Conservation (phyloP, 2,329 filamentous ascomycete species). For the Dactylellina sp. region DNA sequence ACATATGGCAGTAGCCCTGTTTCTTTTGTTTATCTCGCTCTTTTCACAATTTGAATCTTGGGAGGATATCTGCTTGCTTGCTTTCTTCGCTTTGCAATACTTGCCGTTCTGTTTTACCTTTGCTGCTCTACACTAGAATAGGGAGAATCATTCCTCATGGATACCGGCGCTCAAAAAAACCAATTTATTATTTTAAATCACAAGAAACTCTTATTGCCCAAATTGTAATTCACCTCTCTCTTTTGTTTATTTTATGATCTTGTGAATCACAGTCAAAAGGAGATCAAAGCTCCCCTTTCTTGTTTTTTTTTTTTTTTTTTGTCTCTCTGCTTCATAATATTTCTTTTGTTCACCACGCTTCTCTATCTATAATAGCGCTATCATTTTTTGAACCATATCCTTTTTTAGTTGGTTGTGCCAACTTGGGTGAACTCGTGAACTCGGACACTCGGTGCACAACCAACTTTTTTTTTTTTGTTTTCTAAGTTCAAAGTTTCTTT, state of each 20-base stretch:
- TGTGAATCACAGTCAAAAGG: not conserved
- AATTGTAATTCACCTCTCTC: constrained; percentile 8
- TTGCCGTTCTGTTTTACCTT: constrained; percentile 18
- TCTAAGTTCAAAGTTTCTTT: no score
- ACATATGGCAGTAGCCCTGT: not conserved
- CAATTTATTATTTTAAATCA: constrained; percentile 11
- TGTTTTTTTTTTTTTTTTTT: constrained; percentile 1
- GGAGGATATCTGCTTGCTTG: constrained; percentile 42
- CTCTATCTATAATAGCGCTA: not conserved
- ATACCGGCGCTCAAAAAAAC: constrained; percentile 52
- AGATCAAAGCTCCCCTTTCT: not conserved
- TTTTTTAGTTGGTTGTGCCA: not conserved
- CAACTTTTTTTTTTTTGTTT: not conserved
- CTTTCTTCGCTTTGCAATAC: constrained; percentile 11
- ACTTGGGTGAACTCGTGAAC: constrained; percentile 27
- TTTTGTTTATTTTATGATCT: constrained; percentile 1
- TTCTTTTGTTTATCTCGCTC: constrained; percentile 11
- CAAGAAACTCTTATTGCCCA: not conserved
- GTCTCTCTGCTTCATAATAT: not conserved
- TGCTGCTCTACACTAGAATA: constrained; percentile 42
- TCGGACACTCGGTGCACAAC: constrained; percentile 28
- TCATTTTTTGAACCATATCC: not conserved
- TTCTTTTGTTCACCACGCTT: no score
- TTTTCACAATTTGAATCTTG: constrained; percentile 17
- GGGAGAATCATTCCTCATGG: constrained; percentile 54